A percentile compares a stretch with the other conserved stretches of the same genome.
Evolutionary conservation across 441 rosid species (phyloP).

Genomic region (Melastoma candidum): DNA sequence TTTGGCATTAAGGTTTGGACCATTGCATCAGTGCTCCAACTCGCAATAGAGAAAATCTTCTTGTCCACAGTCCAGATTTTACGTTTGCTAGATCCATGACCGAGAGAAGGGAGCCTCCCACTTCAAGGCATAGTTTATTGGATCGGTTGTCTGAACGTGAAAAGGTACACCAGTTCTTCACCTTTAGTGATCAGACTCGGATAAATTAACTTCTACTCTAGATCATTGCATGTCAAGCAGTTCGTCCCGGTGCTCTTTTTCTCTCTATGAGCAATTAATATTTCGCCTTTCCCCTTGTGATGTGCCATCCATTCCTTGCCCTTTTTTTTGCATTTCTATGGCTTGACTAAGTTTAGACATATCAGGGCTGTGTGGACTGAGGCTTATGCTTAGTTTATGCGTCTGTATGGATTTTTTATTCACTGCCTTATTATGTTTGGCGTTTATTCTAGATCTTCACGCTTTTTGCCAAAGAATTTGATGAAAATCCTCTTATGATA

Average conservation of each 20-base stretch:
- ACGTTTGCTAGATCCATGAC: constrained; percentile 55
- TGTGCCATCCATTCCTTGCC: too few species aligned
- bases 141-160: constrained; percentile 73
- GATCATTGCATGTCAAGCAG: neutral
- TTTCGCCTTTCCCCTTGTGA: too few species aligned
- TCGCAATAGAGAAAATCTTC: constrained; percentile 22
- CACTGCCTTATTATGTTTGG: too few species aligned
- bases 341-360: too few species aligned
- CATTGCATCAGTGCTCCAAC: constrained; percentile 51
- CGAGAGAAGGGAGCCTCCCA: constrained; percentile 35
- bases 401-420: too few species aligned
- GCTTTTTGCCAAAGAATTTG: too few species aligned
- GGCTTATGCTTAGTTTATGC: too few species aligned
- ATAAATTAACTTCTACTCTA: neutral
- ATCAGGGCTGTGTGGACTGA: too few species aligned
- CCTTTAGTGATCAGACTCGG: neutral
- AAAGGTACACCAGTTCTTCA: constrained; percentile 38
- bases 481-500: too few species aligned
- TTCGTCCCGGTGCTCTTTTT: neutral
- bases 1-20: constrained; percentile 52
- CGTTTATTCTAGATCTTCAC: too few species aligned
- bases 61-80: constrained; percentile 35
- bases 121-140: constrained; percentile 40
- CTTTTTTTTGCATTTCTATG: too few species aligned
- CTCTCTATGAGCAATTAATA: too few species aligned